phyloP scores from a whole-genome alignment of 2,329 filamentous ascomycete species.

The Microascus cirrosus region DNA sequence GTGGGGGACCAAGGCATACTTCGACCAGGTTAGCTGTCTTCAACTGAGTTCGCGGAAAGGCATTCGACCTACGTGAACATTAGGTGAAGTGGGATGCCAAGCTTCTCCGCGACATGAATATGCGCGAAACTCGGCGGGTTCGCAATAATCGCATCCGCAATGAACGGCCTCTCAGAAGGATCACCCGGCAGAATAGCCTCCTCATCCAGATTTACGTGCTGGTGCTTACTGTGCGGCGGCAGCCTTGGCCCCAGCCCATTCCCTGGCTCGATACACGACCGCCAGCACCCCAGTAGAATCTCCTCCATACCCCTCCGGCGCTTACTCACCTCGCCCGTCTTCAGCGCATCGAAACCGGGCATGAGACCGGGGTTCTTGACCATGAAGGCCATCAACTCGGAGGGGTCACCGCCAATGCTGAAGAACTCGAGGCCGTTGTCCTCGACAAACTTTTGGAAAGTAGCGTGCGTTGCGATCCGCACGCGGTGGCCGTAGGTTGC shows the following conservation, averaged over 20 bases:
- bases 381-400: slow-evolving; percentile 79
- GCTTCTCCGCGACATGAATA: slow-evolving; percentile 62
- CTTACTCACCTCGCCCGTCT: slow-evolving; percentile 65
- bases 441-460: slow-evolving; percentile 57
- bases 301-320: slow-evolving; percentile 64
- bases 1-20: slow-evolving; percentile 91
- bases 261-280: slow-evolving; percentile 71
- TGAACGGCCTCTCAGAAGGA: slow-evolving; percentile 49
- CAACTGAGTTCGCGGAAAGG: not conserved
- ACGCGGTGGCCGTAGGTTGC: slow-evolving; percentile 59
- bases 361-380: slow-evolving; percentile 80
- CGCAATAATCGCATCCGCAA: slow-evolving; percentile 72
- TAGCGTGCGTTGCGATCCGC: slow-evolving; percentile 60
- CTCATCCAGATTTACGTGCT: slow-evolving; percentile 36
- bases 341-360: slow-evolving; percentile 68
- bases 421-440: slow-evolving; percentile 67
- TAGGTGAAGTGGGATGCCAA: slow-evolving; percentile 66
- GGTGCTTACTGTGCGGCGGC: slow-evolving; percentile 32
- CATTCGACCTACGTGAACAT: slow-evolving; percentile 68
- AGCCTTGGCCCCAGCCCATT: slow-evolving; percentile 46
- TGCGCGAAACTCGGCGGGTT: slow-evolving; percentile 72
- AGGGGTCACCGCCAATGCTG: slow-evolving; percentile 63
- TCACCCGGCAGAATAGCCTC: slow-evolving; percentile 24
- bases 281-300: slow-evolving; percentile 78
- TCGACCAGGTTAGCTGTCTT: slow-evolving; percentile 14